Conservation (phyloP, 2,329 filamentous ascomycete genomes). For the Boeremia exigua region DNA sequence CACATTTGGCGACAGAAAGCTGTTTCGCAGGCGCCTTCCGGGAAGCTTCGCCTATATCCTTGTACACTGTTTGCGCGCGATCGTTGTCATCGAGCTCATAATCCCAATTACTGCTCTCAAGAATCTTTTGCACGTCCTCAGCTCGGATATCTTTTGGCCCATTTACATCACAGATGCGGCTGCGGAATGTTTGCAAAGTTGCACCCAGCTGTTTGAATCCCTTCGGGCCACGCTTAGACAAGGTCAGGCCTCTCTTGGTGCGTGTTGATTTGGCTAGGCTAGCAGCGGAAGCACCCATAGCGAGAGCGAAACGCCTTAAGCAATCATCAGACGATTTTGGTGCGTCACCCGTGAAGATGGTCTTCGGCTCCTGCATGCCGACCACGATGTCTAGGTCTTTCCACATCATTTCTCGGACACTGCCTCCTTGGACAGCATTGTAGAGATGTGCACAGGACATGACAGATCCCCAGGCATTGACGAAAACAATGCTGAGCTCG, state of each 20-base stretch:
- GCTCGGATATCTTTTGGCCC: slow-evolving; percentile 38
- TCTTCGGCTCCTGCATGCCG: slow-evolving; percentile 34
- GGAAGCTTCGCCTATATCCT: slow-evolving; percentile 3
- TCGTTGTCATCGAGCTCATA: slow-evolving; percentile 23
- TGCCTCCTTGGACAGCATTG: slow-evolving; percentile 46
- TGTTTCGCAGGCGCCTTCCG: slow-evolving; percentile 10
- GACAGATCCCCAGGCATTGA: slow-evolving; percentile 51
- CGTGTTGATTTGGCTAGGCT: slow-evolving; percentile 28
- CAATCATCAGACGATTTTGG: slow-evolving; percentile 45
- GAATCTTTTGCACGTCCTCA: slow-evolving; percentile 47
- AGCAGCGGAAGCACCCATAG: slow-evolving; percentile 43
- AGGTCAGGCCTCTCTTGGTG: slow-evolving; percentile 6
- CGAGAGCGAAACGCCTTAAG: slow-evolving; percentile 48
- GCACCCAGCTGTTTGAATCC: slow-evolving; percentile 38
- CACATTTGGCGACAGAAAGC: slow-evolving; percentile 10
- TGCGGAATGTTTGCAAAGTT: slow-evolving; percentile 48
- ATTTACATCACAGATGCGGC: slow-evolving; percentile 34
- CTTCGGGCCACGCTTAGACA: slow-evolving; percentile 41
- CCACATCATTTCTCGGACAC: slow-evolving; percentile 42
- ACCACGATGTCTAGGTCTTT: slow-evolving; percentile 50
- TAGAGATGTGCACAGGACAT: slow-evolving; percentile 51
- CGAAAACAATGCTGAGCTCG: slow-evolving; percentile 42
- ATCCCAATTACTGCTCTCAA: slow-evolving; percentile 40
- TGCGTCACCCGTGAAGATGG: slow-evolving; percentile 48
- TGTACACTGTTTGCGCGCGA: slow-evolving; percentile 9